Conservation (phyloP, 2,329 filamentous ascomycete genomes). For the Penicillium palitans region DNA sequence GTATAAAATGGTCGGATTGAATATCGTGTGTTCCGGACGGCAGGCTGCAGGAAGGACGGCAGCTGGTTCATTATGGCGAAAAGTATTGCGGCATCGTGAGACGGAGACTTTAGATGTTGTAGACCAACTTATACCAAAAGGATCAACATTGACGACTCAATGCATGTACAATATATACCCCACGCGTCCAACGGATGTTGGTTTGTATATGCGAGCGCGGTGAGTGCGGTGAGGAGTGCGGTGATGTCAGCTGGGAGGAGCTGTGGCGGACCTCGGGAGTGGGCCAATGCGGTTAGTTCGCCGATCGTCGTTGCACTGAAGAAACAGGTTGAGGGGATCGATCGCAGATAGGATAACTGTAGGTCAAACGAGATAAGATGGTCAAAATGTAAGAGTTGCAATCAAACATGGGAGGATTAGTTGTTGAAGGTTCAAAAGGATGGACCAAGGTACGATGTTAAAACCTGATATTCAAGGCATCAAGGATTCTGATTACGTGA, state of each 20-base stretch:
- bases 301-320: constrained; percentile 4
- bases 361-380: neutral
- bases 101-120: constrained; percentile 1
- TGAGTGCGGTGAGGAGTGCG: constrained; percentile 24
- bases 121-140: neutral
- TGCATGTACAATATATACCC: constrained; percentile 1
- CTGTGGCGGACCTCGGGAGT: constrained; percentile 14
- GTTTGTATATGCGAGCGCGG: constrained; percentile 1
- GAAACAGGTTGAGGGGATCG: neutral
- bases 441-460: neutral
- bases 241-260: constrained; percentile 28
- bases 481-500: constrained; percentile 10
- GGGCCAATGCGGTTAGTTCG: constrained; percentile 21
- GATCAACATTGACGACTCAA: neutral
- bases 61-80: constrained; percentile 29
- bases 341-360: neutral
- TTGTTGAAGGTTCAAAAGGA: neutral
- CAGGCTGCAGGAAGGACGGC: constrained; percentile 24
- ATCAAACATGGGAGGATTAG: neutral
- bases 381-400: neutral
- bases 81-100: constrained; percentile 32
- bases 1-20: constrained; percentile 50
- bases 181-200: neutral
- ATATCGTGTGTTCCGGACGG: constrained; percentile 35
- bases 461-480: constrained; percentile 12